Conservation (phyloP, 2,329 filamentous ascomycete genomes). For the Cryphonectria carpinicola region DNA sequence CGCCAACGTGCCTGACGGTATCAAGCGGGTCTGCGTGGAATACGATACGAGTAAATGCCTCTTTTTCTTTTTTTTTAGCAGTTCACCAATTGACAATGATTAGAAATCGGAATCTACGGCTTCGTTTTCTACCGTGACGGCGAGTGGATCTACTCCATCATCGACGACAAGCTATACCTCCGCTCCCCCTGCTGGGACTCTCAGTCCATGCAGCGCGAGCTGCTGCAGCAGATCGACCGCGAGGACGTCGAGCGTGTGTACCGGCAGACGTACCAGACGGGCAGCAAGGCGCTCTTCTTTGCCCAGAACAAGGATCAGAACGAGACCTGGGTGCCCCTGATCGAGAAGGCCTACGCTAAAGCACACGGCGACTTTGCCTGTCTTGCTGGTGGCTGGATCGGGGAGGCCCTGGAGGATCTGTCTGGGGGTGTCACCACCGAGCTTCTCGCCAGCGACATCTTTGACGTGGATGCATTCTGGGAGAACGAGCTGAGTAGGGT, state of each 20-base stretch:
- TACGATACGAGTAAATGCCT: conserved; percentile 59
- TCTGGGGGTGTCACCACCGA: conserved; percentile 70
- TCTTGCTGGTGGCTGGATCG: conserved; percentile 72
- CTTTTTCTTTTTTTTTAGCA: conserved; percentile 32
- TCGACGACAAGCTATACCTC: conserved; percentile 89
- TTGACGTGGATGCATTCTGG: conserved; percentile 81
- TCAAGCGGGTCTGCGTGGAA: conserved; percentile 76
- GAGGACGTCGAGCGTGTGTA: conserved; percentile 68
- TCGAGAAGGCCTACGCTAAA: conserved; percentile 82
- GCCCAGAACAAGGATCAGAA: conserved; percentile 74
- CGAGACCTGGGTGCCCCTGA: conserved; percentile 78
- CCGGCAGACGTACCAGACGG: conserved; percentile 71
- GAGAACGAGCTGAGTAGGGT: conserved; percentile 75
- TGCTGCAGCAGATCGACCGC: conserved; percentile 73
- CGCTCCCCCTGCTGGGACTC: conserved; percentile 83
- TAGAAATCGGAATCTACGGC: conserved; percentile 78
- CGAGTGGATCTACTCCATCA: conserved; percentile 89
- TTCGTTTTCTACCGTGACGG: conserved; percentile 89
- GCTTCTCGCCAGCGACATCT: conserved; percentile 67
- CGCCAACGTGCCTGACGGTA: conserved; percentile 70
- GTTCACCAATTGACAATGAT: not conserved
- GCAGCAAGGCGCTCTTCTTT: conserved; percentile 76
- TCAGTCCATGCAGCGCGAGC: conserved; percentile 71
- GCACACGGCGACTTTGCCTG: conserved; percentile 78
- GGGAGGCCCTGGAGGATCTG: conserved; percentile 63